Evolutionary conservation across 2,329 filamentous ascomycete species (phyloP), one percentile per base, ranked within the genome.

Genomic region (Aspergillus awamori): DNA sequence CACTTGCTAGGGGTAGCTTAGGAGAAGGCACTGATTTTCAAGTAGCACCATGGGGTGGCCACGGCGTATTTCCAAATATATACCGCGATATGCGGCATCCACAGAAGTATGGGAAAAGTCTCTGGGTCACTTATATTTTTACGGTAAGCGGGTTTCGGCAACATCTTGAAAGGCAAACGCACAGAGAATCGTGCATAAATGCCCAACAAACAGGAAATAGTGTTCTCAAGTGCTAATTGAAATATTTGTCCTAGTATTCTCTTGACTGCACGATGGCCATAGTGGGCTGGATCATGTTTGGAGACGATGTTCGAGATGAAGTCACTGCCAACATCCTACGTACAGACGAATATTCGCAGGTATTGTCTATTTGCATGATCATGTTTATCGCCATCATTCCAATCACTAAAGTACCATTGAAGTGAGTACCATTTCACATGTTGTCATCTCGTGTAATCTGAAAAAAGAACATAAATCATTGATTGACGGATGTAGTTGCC

Each of bases 261-360:
- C 84, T 98, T 11, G 94, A 98, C 74, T 83, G 89, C 26, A 85
- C 87, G 49, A 93, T 96, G 73, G 93, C 92, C 26, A 85, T 95
- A 48, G 86, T 91, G 10, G 94, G 95, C 41, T 85, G 95, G 60
- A 83, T 97, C 65, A 98, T 99, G 94, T 99, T 97, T 75, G 94
- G 94, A 63, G 91, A 96, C 67, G 84, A 81, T n/a, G 91, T 97
- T 57, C 85, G 84, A 59, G 93, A 97, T 65, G 92, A 96, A 75
- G 89, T 98, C 73, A 97, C 95, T 0, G 89, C 90, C 70, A 98
- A 97, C 77, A 89, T 99, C 62, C 86, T 98, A 66, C 82, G 84
- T 56, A 89, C 87, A 1, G 77, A 83, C 5, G 89, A 89, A 57
- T 97, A 96, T 73, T 92, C 94, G 0, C 80, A 85, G 11, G 83